These are phyloP conservation scores for Tardiomyces blankii DNA, from an alignment of 1,139 yeast genomes.

Conservation along the genomic window DNA sequence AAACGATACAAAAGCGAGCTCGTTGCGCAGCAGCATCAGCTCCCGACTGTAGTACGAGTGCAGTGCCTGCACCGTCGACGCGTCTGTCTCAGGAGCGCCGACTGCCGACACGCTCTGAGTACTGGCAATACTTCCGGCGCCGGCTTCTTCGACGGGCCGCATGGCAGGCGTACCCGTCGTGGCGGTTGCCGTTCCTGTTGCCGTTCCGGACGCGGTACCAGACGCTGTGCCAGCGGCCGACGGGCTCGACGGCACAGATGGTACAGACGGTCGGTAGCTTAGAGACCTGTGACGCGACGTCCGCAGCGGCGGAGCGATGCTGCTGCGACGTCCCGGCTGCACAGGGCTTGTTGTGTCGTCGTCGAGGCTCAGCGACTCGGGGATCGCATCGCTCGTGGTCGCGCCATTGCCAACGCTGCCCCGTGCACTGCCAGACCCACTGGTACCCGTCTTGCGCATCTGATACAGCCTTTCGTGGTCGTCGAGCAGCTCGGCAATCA, in stretches of 20 bases:
- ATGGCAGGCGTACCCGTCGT: background rate
- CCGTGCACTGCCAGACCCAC: background rate
- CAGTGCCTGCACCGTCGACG: slow-evolving; percentile 3
- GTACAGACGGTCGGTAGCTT: background rate
- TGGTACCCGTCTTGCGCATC: slow-evolving; percentile 2
- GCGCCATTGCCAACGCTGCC: slow-evolving; percentile 1
- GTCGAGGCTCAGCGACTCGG: slow-evolving; percentile 6
- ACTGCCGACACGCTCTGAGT: background rate
- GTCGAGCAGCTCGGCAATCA: slow-evolving; percentile 8
- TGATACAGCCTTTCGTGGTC: slow-evolving; percentile 13
- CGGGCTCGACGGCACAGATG: slow-evolving; percentile 1
- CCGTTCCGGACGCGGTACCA: too few relatives aligned
- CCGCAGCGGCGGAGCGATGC: background rate
- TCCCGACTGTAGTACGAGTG: slow-evolving; percentile 39
- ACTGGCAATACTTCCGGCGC: background rate
- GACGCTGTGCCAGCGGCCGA: too few relatives aligned
- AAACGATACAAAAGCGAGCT: slow-evolving; percentile 50
- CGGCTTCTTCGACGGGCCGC: background rate
- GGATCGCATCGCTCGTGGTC: slow-evolving; percentile 9
- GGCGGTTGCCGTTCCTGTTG: too few relatives aligned
- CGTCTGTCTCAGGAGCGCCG: background rate
- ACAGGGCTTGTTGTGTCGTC: background rate
- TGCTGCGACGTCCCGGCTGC: background rate
- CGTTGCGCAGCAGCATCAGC: slow-evolving; percentile 46
- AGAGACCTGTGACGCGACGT: background rate